Conservation (phyloP, 805 yeast genomes). For the Candida golubevii region DNA sequence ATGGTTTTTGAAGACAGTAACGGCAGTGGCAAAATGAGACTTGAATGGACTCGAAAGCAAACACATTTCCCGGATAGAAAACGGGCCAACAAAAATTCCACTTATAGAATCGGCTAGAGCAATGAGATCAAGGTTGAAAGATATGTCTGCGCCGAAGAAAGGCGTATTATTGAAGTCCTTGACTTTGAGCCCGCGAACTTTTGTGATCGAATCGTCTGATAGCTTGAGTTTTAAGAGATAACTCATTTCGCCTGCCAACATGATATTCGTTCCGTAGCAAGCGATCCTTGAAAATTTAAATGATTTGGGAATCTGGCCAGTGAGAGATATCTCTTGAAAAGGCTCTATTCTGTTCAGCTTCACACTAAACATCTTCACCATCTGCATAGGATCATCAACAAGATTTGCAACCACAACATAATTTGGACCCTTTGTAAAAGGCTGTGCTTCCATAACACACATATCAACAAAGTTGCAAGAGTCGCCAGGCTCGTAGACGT, state of each 20-base stretch:
- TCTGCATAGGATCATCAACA: background rate
- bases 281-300: slow-evolving; percentile 6
- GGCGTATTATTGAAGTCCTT: background rate
- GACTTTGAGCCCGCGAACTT: background rate
- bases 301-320: slow-evolving; percentile 6
- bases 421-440: background rate
- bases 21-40: slow-evolving; percentile 14
- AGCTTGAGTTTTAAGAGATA: no score
- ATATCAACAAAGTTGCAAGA: slow-evolving; percentile 4
- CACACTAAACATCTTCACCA: slow-evolving; percentile 4
- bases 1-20: slow-evolving; percentile 7
- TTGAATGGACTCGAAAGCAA: slow-evolving; percentile 1
- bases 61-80: background rate
- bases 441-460: slow-evolving; percentile 1
- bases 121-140: slow-evolving; percentile 1
- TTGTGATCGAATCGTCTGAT: background rate
- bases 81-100: slow-evolving; percentile 7
- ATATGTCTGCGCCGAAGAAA: slow-evolving; percentile 14
- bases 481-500: background rate
- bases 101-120: slow-evolving; percentile 9
- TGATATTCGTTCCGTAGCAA: slow-evolving; percentile 1
- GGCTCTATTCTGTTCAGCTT: slow-evolving; percentile 1
- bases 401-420: slow-evolving; percentile 9
- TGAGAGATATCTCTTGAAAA: background rate
- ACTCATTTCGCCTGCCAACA: slow-evolving; percentile 7